Base-by-base conservation (phyloP, 2,329 filamentous ascomycete genomes). In the Dactylellina drechsleri region DNA sequence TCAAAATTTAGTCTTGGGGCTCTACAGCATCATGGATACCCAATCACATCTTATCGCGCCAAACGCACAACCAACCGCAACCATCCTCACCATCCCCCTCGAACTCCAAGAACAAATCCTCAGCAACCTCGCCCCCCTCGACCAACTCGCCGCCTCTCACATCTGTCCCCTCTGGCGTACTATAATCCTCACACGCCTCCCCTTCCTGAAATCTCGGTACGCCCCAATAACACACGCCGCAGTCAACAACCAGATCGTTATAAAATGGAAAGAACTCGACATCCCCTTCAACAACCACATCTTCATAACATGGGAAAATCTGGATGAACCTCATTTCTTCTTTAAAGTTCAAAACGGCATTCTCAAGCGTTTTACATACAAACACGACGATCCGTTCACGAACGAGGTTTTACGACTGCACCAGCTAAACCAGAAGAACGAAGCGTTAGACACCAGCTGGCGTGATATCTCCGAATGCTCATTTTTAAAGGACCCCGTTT, bases 401-500 rank as follows among this genome's bases (percentile, higher is more conserved):
- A 16, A 18, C 5, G 0, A 20, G 15, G 3, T 12, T 2, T 13
- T 4, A 23, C 4, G 13, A 50, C 20, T 15, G 1, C 1, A 8
- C 2, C n/a, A 15, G 18, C 16, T 16, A 6, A 7, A 16, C 4
- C 4, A 23, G 23, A 28, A 28, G 28, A 58, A 53, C 13, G 10
- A 56, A 18, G 23, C 18, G 6, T 1, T 13, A 3, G 23, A 13
- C 7, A 43, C 12, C 20, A 13, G 10, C 2, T 43, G 43, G 52
- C 45, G 15, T 5, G 58, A 64, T 58, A 52, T 65, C 2, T n/a
- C 28, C 5, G 43, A 65, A 23, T 59, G 43, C n/a, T 13, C 41
- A 16, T 64, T 71, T 31, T 31, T 71, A 2, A 58, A 65, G 18
- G 66, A 71, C 15, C 66, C 59, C 1, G 4, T 71, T 4, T 64